Percentiles rank a stretch among this genome's conserved stretches.
These are phyloP conservation scores for Phytopythium cucurbitacearum DNA, from an alignment of 352 stramenopile genomes.

Conservation along the genomic window DNA sequence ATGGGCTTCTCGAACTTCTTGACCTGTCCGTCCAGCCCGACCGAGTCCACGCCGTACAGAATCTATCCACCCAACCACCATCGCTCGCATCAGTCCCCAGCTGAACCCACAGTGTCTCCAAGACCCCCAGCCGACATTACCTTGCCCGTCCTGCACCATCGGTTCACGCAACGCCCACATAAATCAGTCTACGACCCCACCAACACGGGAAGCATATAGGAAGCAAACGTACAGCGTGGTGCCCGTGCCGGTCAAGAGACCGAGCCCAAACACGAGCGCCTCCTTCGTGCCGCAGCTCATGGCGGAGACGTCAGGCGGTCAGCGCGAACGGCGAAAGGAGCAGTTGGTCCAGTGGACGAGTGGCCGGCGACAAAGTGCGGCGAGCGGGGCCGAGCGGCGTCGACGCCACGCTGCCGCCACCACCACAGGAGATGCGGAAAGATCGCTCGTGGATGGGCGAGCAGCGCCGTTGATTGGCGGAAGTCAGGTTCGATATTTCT, in stretches of 20 bases:
- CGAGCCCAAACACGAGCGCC: slow-evolving; percentile 73
- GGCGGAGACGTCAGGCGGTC: neutral
- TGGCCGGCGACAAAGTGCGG: no score
- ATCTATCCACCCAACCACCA: slow-evolving; percentile 45
- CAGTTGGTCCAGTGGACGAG: no score
- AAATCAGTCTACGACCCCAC: neutral
- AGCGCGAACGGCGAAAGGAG: no score
- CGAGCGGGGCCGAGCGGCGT: no score
- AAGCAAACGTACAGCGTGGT: slow-evolving; percentile 66
- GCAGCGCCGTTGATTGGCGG: no score
- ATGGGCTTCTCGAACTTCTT: slow-evolving; percentile 94
- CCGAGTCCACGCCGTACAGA: slow-evolving; percentile 89
- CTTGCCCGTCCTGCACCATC: slow-evolving; percentile 54
- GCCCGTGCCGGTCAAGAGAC: slow-evolving; percentile 78
- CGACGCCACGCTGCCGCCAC: no score
- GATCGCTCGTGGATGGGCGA: no score
- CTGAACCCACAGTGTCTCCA: neutral
- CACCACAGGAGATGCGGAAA: no score
- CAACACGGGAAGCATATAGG: neutral
- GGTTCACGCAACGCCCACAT: slow-evolving; percentile 1
- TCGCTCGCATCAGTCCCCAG: neutral
- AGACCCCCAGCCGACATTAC: slow-evolving; percentile 12
- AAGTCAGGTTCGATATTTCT: no score
- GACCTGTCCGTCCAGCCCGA: slow-evolving; percentile 82
- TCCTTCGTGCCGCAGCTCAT: slow-evolving; percentile 84